Evolutionary conservation across 1,284 basidiomycete genomes (phyloP), one percentile per base, ranked within the genome.

Genomic region (Vanrija humicola): DNA sequence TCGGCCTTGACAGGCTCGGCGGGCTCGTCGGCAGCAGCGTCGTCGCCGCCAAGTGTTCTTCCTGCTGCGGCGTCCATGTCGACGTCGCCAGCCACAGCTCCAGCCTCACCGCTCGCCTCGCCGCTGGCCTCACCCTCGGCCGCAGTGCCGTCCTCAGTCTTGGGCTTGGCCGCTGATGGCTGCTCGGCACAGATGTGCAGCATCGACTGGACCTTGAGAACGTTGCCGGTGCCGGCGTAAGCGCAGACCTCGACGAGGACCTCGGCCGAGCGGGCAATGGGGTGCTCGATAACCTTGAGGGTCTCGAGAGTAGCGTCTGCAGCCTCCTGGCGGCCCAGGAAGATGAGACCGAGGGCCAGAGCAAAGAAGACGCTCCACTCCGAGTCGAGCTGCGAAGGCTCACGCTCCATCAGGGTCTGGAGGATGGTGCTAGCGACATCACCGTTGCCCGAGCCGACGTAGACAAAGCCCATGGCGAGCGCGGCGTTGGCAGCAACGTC

Each of bases 301-400:
- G 93, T 93, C 76, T 95, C 92, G 57, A 98, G 85, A 3, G 94
- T 97, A 1, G 94, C 91, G 68, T 99, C 96, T 0, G 90, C 91
- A 6, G 84, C 85, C 67, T 96, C 93, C 78, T 95, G 90, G 50
- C 88, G 82, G 58, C 90, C 92, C 44, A 98, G 83, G 78, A 90
- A 98, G 50, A 98, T 81, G 60, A 99, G 79, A 14, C 90, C 95
- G 38, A 99, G 80, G 39, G 93, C 95, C 28, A 98, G 80, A 18
- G 83, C 86, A 82, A 98, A 85, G 77, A 92, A 98, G 46, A 90
- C 81, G 4, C 88, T 84, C 95, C 95, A 99, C 78, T 96, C 95
- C 73, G 91, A 90, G 61, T 86, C 85, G 9, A 96, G 79, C 16
- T 84, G 83, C 58, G 83, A 83, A 62, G 89, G 86, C 4, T 86